Conservation (phyloP, 169 alveolate species). For the Plasmodium blacklocki region DNA sequence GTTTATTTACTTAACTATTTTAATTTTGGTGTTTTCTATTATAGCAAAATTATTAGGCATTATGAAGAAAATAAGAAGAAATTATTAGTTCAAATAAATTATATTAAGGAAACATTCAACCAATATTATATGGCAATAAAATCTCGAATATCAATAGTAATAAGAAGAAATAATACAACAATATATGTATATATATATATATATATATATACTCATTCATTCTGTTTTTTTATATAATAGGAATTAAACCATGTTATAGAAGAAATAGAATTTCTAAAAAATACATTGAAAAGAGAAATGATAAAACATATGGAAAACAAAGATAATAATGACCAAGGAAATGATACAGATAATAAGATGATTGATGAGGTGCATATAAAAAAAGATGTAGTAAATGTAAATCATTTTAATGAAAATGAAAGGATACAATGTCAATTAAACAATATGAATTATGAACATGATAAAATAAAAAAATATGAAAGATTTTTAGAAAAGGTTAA, state of each 20-base stretch:
- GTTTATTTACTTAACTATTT: not conserved
- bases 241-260: constrained; percentile 15
- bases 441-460: constrained; percentile 14
- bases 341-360: not conserved
- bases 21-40: not conserved
- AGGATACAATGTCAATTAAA: constrained; percentile 1
- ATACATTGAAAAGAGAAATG: constrained; percentile 2
- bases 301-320: not conserved
- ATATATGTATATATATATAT: not conserved
- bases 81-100: constrained; percentile 36
- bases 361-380: constrained; percentile 1
- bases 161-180: not conserved
- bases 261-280: constrained; percentile 16
- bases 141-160: constrained; percentile 24
- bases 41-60: constrained; percentile 28
- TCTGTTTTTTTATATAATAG: constrained; percentile 6
- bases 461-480: constrained; percentile 8
- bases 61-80: constrained; percentile 58
- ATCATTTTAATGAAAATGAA: not conserved
- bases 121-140: constrained; percentile 20
- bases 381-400: not conserved
- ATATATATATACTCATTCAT: not conserved
- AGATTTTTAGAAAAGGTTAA: not conserved
- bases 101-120: constrained; percentile 47
- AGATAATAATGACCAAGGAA: constrained; percentile 7